Percentiles rank a stretch among this genome's conserved stretches.
Conservation (phyloP, 2,329 filamentous ascomycete species). For the Phoma sp. region DNA sequence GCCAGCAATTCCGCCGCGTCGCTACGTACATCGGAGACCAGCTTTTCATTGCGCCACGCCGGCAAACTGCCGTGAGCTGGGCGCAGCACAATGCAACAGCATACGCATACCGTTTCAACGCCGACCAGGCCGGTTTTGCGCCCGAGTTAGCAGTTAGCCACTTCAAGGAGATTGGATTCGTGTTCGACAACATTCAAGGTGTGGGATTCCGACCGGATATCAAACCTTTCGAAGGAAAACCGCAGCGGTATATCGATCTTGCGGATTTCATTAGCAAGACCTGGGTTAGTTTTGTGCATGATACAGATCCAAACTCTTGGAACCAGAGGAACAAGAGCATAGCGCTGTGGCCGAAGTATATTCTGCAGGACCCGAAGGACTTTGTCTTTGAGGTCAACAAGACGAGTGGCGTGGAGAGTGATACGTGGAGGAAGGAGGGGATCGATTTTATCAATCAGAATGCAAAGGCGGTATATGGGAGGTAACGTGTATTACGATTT, state of each 20-base stretch:
- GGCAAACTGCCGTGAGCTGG: constrained; percentile 59
- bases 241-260: constrained; percentile 42
- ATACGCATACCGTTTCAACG: constrained; percentile 68
- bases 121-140: constrained; percentile 48
- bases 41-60: constrained; percentile 61
- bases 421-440: constrained; percentile 51
- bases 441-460: constrained; percentile 49
- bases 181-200: constrained; percentile 52
- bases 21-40: constrained; percentile 60
- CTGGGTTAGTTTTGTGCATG: constrained; percentile 52
- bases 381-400: constrained; percentile 54
- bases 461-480: constrained; percentile 14
- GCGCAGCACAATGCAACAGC: constrained; percentile 55
- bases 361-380: constrained; percentile 38
- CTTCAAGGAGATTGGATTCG: constrained; percentile 56
- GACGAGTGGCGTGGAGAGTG: constrained; percentile 42
- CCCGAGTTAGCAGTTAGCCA: constrained; percentile 56
- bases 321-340: not conserved
- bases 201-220: constrained; percentile 47
- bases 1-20: constrained; percentile 58
- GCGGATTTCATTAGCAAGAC: constrained; percentile 48
- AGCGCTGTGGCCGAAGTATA: constrained; percentile 21
- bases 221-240: constrained; percentile 36
- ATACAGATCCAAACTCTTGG: constrained; percentile 42
- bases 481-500: not conserved